Conservation (phyloP, 257 asterid genomes). For the Perilla frutescens region DNA sequence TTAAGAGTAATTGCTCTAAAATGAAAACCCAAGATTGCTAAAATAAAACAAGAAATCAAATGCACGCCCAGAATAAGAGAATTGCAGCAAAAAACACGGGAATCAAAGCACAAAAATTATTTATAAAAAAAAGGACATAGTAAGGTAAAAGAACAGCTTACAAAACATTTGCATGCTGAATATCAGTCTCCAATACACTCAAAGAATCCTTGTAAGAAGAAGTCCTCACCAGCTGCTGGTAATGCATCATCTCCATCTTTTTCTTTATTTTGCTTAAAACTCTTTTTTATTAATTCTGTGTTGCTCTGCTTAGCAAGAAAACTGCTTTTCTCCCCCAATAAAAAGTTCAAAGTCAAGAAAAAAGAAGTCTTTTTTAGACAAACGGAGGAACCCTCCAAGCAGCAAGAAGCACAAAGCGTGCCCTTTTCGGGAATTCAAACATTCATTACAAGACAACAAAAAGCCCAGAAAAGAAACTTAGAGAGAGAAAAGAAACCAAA, state of each 20-base stretch:
- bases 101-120: background rate
- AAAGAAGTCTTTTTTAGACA: slow-evolving; percentile 30
- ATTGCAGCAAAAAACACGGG: background rate
- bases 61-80: slow-evolving; percentile 8
- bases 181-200: slow-evolving; percentile 79
- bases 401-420: slow-evolving; percentile 45
- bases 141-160: slow-evolving; percentile 44
- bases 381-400: slow-evolving; percentile 41
- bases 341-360: slow-evolving; percentile 36
- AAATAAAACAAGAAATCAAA: slow-evolving; percentile 26
- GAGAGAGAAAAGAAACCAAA: slow-evolving; percentile 33
- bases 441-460: slow-evolving; percentile 43
- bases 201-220: slow-evolving; percentile 69
- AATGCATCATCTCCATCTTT: slow-evolving; percentile 69
- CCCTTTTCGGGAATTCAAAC: slow-evolving; percentile 35
- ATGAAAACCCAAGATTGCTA: slow-evolving; percentile 24
- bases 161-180: slow-evolving; percentile 85
- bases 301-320: slow-evolving; percentile 35
- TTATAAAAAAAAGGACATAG: slow-evolving; percentile 24
- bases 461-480: slow-evolving; percentile 29
- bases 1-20: slow-evolving; percentile 8
- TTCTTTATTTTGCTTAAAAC: background rate
- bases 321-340: slow-evolving; percentile 26
- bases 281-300: slow-evolving; percentile 4
- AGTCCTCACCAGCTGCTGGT: slow-evolving; percentile 67